phyloP scores from a whole-genome alignment of 176 grass and related monocot genomes.

The Triticum turgidum region DNA sequence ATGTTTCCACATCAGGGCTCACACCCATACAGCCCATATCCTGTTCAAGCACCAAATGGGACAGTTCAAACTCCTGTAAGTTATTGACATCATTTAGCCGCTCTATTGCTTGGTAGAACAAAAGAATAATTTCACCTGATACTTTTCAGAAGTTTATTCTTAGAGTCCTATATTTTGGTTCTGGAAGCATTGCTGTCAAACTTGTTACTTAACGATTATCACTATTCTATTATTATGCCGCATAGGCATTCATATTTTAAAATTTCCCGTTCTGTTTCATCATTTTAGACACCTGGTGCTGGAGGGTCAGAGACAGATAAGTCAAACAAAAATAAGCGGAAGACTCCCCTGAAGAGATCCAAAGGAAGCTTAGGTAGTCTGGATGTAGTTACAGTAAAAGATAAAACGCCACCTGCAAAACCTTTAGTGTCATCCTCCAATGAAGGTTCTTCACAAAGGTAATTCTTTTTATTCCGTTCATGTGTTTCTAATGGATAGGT shows the following conservation, averaged over 20 bases:
- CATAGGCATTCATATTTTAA: slow-evolving; percentile 12
- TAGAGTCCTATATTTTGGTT: background rate
- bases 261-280: slow-evolving; percentile 1
- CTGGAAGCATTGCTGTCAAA: background rate
- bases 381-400: slow-evolving; percentile 39
- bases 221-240: background rate
- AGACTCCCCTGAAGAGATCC: slow-evolving; percentile 48
- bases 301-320: slow-evolving; percentile 49
- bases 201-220: slow-evolving; percentile 13
- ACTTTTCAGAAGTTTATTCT: background rate
- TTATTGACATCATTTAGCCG: slow-evolving; percentile 25
- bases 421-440: slow-evolving; percentile 48
- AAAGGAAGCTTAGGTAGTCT: slow-evolving; percentile 64
- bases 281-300: slow-evolving; percentile 48
- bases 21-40: slow-evolving; percentile 54
- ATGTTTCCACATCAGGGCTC: slow-evolving; percentile 48
- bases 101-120: slow-evolving; percentile 19
- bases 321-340: slow-evolving; percentile 50
- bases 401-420: slow-evolving; percentile 44
- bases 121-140: background rate
- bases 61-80: slow-evolving; percentile 59
- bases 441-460: slow-evolving; percentile 62
- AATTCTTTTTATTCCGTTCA: slow-evolving; percentile 17
- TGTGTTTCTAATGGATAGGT: slow-evolving; percentile 6
- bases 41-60: slow-evolving; percentile 54